Evolutionary conservation across 441 rosid genomes (phyloP).

Genomic region (Erysimum pusillum): DNA sequence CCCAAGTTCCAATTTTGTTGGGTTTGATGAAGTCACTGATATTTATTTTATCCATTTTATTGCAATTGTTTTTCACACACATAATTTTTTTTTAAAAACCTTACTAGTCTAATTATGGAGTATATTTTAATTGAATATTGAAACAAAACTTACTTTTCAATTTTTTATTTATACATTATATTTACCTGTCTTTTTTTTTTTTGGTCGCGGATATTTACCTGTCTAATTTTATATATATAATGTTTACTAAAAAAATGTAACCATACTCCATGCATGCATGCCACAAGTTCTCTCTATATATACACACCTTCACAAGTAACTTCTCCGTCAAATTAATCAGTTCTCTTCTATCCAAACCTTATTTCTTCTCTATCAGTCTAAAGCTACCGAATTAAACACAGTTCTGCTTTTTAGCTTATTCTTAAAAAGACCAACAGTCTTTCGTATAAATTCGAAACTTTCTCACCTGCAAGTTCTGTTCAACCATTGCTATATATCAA

Average conservation of each 20-base stretch:
- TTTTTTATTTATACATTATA: background rate
- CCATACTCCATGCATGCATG: conserved; percentile 37
- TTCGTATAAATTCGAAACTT: background rate
- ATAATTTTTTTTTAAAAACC: too few relatives aligned
- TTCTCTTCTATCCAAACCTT: conserved; percentile 18
- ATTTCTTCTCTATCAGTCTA: background rate
- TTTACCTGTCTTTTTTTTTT: too few relatives aligned
- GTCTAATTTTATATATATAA: background rate
- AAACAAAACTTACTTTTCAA: too few relatives aligned
- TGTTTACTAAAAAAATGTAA: background rate
- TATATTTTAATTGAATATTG: too few relatives aligned
- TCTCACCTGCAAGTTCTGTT: conserved; percentile 2
- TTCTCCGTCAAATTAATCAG: conserved; percentile 10
- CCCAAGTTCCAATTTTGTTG: conserved; percentile 40
- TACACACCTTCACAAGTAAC: conserved; percentile 31
- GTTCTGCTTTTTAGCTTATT: background rate
- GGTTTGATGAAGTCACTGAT: conserved; percentile 31
- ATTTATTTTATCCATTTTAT: conserved; percentile 8
- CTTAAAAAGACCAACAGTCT: background rate
- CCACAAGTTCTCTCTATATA: conserved; percentile 25
- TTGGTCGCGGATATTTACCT: background rate
- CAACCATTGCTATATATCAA: conserved; percentile 24
- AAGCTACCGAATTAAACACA: conserved; percentile 20
- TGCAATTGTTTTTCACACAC: background rate
- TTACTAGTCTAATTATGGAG: too few relatives aligned